Base-by-base conservation (phyloP, 2,329 filamentous ascomycete genomes). In the Ramularia endophylla region DNA sequence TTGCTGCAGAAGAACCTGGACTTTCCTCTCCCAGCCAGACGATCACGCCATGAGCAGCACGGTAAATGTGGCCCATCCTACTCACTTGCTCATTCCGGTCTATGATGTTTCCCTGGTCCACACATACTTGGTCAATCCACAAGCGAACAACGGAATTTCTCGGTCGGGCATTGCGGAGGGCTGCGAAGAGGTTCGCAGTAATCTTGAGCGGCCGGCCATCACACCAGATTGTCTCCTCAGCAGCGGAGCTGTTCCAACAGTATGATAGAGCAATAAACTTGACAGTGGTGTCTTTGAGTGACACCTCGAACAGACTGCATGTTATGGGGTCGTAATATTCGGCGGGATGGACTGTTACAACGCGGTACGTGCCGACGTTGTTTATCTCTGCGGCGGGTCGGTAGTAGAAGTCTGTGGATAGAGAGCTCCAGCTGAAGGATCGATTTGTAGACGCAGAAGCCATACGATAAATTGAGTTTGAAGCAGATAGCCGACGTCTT, bases 71-170 rank as follows among this genome's bases (percentile, higher is more conserved):
- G 12, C 46, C 48, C 48, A 51, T 51, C 30, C 44, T 51, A 31
- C 43, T 29, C 7, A 46, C 46, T 30, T 44, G 44, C 27, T 47
- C 44, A 22, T 50, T 50, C 37, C 41, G 40, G 35, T 44, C 41
- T 22, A 48, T 48, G 29, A 47, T 42, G 16, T 44, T 44, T 3
- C n/a, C 37, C 37, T 51, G 46, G 18, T 51, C 48, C 9, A 51
- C 41, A 25, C 48, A 51, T 36, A 51, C 40, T 28, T 51, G 46
- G 25, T 51, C 42, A 7, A 51, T 44, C 48, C 48, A 51, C 8
- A 51, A 25, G 20, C 40, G 39, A 17, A 48, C 46, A 15, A 19
- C 25, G 6, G 40, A 39, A 16, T 42, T 39, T 3, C 43, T 25
- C 6, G 46, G 43, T n/a, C 48, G 40, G 13, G 48, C 48, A 47